Evolutionary conservation across 202 grass and related monocot genomes (phyloP).

Genomic region (Alloteropsis angusta): DNA sequence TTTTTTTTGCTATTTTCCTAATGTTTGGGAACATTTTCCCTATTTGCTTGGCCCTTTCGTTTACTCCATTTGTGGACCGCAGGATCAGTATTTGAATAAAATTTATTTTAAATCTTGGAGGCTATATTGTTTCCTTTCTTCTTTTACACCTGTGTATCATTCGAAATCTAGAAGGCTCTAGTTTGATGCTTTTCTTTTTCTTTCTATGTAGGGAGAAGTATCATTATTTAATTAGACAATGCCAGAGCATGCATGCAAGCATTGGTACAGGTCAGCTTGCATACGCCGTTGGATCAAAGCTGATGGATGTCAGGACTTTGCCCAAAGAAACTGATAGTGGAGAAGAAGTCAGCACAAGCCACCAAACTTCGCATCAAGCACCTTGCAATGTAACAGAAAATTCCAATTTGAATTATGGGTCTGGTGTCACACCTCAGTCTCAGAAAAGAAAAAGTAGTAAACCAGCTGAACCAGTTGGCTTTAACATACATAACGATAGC

Average conservation of each 20-base stretch:
- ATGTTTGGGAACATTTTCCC: neutral
- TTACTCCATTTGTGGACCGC: neutral
- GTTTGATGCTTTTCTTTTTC: neutral
- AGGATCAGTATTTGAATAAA: neutral
- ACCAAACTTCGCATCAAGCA: constrained; percentile 32
- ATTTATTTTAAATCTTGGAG: neutral
- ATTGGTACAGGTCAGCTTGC: constrained; percentile 94
- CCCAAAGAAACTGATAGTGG: constrained; percentile 54
- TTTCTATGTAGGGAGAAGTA: constrained; percentile 67
- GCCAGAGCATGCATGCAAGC: constrained; percentile 81
- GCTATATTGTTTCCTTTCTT: neutral
- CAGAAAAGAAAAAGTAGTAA: constrained; percentile 53
- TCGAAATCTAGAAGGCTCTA: neutral
- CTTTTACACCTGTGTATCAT: constrained; percentile 12
- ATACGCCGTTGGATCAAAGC: constrained; percentile 79
- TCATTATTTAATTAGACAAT: constrained; percentile 69
- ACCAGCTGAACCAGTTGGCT: constrained; percentile 53
- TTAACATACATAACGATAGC: constrained; percentile 45
- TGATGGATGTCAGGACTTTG: constrained; percentile 89
- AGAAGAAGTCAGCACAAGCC: constrained; percentile 51
- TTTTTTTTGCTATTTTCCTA: neutral
- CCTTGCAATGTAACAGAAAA: constrained; percentile 28
- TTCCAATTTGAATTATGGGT: constrained; percentile 36
- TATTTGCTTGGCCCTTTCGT: neutral
- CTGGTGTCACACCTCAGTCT: constrained; percentile 24